Evolutionary conservation across 148 eudicot species (phyloP).

Genomic region (Vaccinium macrocarpon): DNA sequence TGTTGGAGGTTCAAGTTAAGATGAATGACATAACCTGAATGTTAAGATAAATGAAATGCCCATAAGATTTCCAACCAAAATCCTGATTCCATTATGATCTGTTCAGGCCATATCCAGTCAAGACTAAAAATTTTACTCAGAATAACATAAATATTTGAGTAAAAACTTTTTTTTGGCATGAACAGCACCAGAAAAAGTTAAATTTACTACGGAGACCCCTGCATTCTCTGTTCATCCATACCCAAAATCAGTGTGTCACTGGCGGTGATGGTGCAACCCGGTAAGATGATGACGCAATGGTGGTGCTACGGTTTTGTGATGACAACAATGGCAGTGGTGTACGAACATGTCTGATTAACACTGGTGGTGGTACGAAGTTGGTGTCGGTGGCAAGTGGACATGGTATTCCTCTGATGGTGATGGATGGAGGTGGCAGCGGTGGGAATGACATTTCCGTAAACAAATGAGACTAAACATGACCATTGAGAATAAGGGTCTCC

Average conservation of each 20-base stretch:
- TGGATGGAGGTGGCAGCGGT: background rate
- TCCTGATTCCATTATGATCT: background rate
- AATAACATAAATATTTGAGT: background rate
- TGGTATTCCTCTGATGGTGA: background rate
- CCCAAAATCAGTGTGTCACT: background rate
- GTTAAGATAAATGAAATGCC: background rate
- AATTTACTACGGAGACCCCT: background rate
- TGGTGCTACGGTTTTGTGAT: background rate
- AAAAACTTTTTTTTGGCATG: background rate
- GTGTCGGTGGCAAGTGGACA: background rate
- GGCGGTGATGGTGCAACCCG: background rate
- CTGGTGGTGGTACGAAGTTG: background rate
- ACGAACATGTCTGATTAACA: background rate
- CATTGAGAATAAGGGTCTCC: background rate
- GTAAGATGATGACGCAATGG: background rate
- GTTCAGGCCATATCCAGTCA: background rate
- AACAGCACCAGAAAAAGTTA: background rate
- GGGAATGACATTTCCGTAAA: background rate
- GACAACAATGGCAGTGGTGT: background rate
- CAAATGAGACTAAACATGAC: background rate
- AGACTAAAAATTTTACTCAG: background rate
- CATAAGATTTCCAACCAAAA: conserved; percentile 10
- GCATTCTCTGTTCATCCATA: background rate
- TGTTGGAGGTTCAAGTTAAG: background rate
- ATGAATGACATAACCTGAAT: background rate